These are phyloP conservation scores for Rosa persica DNA, from an alignment of 306 rosid species.

Conservation along the genomic window DNA sequence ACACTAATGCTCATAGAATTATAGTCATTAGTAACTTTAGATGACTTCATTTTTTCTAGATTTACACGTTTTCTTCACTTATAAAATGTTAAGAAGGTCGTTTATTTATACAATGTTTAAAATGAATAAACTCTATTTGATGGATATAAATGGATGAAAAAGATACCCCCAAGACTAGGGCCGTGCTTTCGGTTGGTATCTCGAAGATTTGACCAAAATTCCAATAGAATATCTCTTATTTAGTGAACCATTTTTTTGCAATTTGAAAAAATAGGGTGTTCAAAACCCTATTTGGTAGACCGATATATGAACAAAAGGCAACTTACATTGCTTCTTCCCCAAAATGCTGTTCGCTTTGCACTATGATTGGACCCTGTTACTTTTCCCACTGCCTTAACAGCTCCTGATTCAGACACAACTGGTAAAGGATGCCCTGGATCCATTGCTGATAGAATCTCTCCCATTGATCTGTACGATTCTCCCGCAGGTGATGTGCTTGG, in stretches of 20 bases:
- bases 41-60: neutral
- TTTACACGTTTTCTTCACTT: neutral
- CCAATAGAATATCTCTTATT: neutral
- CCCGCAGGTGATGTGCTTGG: conserved; percentile 58
- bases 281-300: neutral
- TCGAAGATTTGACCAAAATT: neutral
- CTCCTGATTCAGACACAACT: conserved; percentile 52
- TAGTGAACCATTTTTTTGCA: neutral
- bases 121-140: neutral
- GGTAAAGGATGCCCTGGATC: conserved; percentile 63
- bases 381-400: conserved; percentile 65
- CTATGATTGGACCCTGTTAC: conserved; percentile 50
- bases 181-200: neutral
- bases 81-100: neutral
- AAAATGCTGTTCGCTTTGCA: conserved; percentile 75
- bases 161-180: neutral
- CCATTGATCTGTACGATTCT: conserved; percentile 82
- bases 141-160: neutral
- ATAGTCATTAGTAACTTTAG: neutral
- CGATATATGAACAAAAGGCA: conserved; percentile 17
- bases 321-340: conserved; percentile 99
- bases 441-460: conserved; percentile 83
- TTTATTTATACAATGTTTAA: neutral
- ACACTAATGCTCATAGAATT: neutral
- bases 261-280: neutral